A percentile compares a stretch with the other conserved stretches of the same genome.
Evolutionary conservation across 2,329 filamentous ascomycete genomes (phyloP).

Genomic region (Coniochaeta sp.): DNA sequence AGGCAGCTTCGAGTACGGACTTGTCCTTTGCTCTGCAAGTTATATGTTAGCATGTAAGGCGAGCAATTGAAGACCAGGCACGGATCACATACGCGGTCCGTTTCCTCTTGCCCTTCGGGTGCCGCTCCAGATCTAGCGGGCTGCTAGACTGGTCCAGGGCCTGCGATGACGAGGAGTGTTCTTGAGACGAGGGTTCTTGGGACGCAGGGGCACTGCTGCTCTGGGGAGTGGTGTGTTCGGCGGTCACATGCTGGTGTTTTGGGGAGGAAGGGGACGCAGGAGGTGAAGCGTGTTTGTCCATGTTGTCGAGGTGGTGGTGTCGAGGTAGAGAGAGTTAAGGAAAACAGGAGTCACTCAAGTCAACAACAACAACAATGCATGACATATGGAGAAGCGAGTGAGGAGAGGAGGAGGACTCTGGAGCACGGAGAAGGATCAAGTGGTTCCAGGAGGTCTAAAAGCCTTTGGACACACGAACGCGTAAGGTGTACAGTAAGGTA

Average conservation of each 20-base stretch:
- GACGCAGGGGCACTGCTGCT: not conserved
- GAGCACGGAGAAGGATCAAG: not conserved
- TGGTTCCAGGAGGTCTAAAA: not conserved
- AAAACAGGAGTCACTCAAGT: not conserved
- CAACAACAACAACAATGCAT: conserved; percentile 1
- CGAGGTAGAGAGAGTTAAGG: too few relatives aligned
- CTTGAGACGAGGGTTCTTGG: not conserved
- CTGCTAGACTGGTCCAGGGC: not conserved
- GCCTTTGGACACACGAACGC: not conserved
- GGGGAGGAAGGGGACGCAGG: not conserved
- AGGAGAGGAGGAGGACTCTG: not conserved
- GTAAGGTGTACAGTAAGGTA: not conserved
- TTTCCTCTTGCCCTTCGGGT: conserved; percentile 55
- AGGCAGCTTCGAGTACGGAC: conserved; percentile 78
- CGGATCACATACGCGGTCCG: conserved; percentile 50
- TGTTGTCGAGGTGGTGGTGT: not conserved
- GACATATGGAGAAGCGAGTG: not conserved
- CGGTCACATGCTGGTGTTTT: not conserved
- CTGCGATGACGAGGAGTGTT: not conserved
- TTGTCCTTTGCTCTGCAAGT: conserved; percentile 72
- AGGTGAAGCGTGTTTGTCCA: not conserved
- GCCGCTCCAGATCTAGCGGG: conserved; percentile 23
- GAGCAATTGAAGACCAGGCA: conserved; percentile 2
- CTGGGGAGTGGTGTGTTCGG: not conserved
- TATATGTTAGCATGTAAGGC: conserved; percentile 11